Base-by-base conservation (phyloP, 768 basidiomycete genomes). In the Macrolepiota dolichaula region DNA sequence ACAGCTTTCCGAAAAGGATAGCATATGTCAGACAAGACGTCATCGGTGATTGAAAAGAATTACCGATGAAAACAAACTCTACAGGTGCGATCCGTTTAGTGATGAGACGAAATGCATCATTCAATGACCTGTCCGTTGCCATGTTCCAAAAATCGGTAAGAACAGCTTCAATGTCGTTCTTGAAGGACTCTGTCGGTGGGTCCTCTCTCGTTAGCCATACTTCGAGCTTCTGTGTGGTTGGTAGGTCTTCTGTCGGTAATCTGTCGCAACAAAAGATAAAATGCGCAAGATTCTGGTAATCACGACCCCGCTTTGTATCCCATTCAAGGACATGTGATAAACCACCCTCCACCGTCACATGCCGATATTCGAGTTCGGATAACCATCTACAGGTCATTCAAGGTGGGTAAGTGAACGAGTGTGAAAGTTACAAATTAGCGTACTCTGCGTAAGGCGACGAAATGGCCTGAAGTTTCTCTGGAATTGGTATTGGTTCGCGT, bases 61-160 rank as follows among this genome's bases (percentile, higher is more conserved):
- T 67, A 92, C 92, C 90, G 44, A 92, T 85, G 71, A 89, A 93
- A 35, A 92, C 84, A 69, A 94, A 90, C 67, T 92, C 88, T 7
- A 87, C 84, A 1, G 89, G 89, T 1, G 89, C 85, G 42, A 92
- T 79, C 27, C 85, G 80, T 62, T 84, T 81, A 59, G 76, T 74
- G n/a, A 89, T 79, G 25, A 77, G 73, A 17, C 63, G 73, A 65
- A 92, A 87, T 1, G 77, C 85, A 12, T 69, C 62, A n/a, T 79
- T 81, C 36, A 82, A 72, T 5, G 67, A 47, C 0, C 61, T 22
- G 32, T 77, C 72, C 10, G 63, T 67, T 2, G 87, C 87, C 49
- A 91, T 77, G 22, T 78, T 72, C 74, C 80, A 81, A 50, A 89
- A 81, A 29, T 79, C 78, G 15, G 74, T 69, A 38, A 94, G 73